phyloP scores from a whole-genome alignment of 2,329 filamentous ascomycete species.

The Blumeria hordei region DNA sequence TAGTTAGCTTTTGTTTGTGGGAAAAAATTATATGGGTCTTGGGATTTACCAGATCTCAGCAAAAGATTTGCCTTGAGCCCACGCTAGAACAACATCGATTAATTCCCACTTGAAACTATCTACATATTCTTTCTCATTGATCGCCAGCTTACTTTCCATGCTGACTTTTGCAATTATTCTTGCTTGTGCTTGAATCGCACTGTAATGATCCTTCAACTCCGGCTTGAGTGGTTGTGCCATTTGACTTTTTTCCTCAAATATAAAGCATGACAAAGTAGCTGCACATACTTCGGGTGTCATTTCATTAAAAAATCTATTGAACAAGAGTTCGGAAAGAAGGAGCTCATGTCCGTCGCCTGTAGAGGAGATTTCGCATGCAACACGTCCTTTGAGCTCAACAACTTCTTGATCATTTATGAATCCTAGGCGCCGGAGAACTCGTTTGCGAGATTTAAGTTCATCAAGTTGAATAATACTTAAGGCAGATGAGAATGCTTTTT shows the following conservation, averaged over 20 bases:
- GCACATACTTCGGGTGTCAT: conserved; percentile 71
- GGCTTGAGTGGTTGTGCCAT: conserved; percentile 57
- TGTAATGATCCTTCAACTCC: conserved; percentile 63
- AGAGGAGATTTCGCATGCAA: conserved; percentile 92
- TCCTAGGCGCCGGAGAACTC: conserved; percentile 74
- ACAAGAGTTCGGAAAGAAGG: conserved; percentile 75
- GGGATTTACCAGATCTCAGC: conserved; percentile 71
- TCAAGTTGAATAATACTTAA: conserved; percentile 82
- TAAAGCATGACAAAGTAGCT: conserved; percentile 73
- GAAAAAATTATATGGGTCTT: neutral
- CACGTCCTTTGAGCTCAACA: conserved; percentile 86
- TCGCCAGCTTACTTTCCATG: conserved; percentile 71
- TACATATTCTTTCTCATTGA: conserved; percentile 92
- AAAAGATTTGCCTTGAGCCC: conserved; percentile 78
- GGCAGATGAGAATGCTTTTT: conserved; percentile 66
- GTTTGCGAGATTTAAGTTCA: conserved; percentile 86
- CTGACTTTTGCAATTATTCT: conserved; percentile 79
- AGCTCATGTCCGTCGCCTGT: conserved; percentile 65
- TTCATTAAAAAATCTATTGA: conserved; percentile 97
- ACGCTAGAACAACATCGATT: conserved; percentile 87
- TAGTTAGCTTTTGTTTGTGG: conserved; percentile 7
- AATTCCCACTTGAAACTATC: conserved; percentile 77
- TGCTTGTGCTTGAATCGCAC: conserved; percentile 71
- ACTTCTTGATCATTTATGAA: conserved; percentile 95
- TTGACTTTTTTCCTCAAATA: conserved; percentile 78